Evolutionary conservation across 805 yeast genomes (phyloP), one percentile per base, ranked within the genome.

Genomic region (Diddensiella caesifluorescens): DNA sequence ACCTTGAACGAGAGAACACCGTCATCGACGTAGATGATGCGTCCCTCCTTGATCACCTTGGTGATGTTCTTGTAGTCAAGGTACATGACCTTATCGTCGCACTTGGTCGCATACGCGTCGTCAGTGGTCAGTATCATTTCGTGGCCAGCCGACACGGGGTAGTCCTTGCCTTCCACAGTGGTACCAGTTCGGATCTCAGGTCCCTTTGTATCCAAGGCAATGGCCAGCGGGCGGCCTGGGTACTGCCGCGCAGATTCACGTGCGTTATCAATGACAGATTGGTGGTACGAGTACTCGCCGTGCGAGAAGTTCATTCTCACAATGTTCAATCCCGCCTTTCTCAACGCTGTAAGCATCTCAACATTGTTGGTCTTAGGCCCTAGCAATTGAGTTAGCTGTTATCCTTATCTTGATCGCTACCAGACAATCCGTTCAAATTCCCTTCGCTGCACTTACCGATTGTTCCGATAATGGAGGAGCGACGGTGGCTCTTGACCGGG

Each of bases 131-230:
- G 84, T 63, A 73, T 79, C 95, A 92, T 84, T 68, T 83, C 90
- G 68, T 87, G 95, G 70, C 79, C 80, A 48, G 92, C 75, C 34
- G 75, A 68, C 60, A 92, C 83, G 61, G 95, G 83, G 70, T 69
- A 87, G 64, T 92, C 98, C 48, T 69, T 67, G 46, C 77, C 84
- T 60, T 75, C 85, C 51, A 69, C 65, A 57, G 98, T 92, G 67
- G 88, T 80, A 69, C 98, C 98, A 46, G 98, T 90, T 79, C 98
- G 86, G 73, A 92, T 92, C 74, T 92, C 98, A 51, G 98, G 98
- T 57, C 98, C 98, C 79, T 92, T 92, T 68, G 97, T 92, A 69
- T 92, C 98, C 59, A 92, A 80, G 53, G 98, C 98, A 69, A 92
- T 89, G 49, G 96, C 97, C 61, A 92, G 76, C 42, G 97, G 98